Conservation (phyloP, 2,329 filamentous ascomycete genomes). For the Aspergillus carbonarius region DNA sequence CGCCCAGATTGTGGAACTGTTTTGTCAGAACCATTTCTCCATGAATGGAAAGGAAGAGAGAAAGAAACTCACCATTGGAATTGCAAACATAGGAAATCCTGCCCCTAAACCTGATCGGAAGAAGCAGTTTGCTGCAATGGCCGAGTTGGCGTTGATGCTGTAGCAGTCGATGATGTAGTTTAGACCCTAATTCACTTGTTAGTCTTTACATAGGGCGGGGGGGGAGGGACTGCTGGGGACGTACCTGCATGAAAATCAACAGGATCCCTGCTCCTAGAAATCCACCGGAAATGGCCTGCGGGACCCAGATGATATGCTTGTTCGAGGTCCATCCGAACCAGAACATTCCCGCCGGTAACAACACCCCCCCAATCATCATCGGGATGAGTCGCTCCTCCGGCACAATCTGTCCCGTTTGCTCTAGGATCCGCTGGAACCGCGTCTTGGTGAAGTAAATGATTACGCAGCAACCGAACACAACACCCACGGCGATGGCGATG, state of each 20-base stretch:
- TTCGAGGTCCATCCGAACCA: conserved; percentile 52
- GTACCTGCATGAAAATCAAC: conserved; percentile 38
- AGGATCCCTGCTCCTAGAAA: conserved; percentile 46
- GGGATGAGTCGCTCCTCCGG: conserved; percentile 44
- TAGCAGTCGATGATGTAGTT: conserved; percentile 41
- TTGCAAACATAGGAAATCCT: conserved; percentile 31
- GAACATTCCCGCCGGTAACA: conserved; percentile 50
- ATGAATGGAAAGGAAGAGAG: no score
- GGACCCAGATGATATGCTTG: conserved; percentile 45
- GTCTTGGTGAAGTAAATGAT: conserved; percentile 35
- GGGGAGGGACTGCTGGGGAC: background rate
- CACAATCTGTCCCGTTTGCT: conserved; percentile 16
- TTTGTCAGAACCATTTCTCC: background rate
- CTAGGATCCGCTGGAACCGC: conserved; percentile 26
- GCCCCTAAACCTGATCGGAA: conserved; percentile 29
- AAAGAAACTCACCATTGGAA: conserved; percentile 10
- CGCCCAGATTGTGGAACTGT: conserved; percentile 30
- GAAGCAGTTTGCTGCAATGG: conserved; percentile 35
- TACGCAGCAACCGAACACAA: conserved; percentile 32
- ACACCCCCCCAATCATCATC: conserved; percentile 46
- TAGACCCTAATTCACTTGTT: conserved; percentile 17
- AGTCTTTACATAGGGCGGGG: background rate
- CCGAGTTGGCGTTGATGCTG: conserved; percentile 30
- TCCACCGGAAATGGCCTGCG: conserved; percentile 46
- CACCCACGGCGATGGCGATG: conserved; percentile 47